A percentile compares a stretch with the other conserved stretches of the same genome.
These are phyloP conservation scores for Mucor piriformis DNA, from an alignment of 371 early-diverging fungal species.

Conservation along the genomic window DNA sequence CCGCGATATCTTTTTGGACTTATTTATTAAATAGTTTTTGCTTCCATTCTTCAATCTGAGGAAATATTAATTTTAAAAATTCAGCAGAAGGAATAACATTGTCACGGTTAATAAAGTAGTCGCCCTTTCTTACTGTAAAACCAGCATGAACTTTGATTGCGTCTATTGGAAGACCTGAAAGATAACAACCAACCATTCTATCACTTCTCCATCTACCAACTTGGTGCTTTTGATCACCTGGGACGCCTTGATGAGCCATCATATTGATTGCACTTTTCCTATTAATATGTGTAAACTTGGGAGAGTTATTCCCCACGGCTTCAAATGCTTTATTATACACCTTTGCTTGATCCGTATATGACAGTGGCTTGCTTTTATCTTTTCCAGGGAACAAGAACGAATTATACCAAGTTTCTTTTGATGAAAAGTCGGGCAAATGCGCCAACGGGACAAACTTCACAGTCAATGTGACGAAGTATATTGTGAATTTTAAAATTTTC, in stretches of 20 bases:
- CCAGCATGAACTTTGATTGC: constrained; percentile 13
- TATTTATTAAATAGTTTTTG: background rate
- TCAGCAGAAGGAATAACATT: background rate
- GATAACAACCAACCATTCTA: constrained; percentile 14
- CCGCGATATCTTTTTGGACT: constrained; percentile 12
- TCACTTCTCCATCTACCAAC: constrained; percentile 15
- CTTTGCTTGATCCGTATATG: background rate
- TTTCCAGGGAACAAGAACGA: too few species aligned
- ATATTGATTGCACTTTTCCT: constrained; percentile 12
- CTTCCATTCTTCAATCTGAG: constrained; percentile 7
- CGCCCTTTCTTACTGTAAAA: background rate
- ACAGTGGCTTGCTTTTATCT: background rate
- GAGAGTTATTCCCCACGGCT: background rate
- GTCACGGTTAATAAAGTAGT: constrained; percentile 7
- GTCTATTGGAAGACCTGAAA: constrained; percentile 10
- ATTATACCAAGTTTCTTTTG: too few species aligned
- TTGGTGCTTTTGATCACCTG: constrained; percentile 4
- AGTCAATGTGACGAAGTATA: too few species aligned
- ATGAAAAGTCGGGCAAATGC: too few species aligned
- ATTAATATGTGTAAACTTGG: constrained; percentile 10
- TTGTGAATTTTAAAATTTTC: too few species aligned
- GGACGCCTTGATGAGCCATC: constrained; percentile 7
- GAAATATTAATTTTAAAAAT: constrained; percentile 1
- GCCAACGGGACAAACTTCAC: too few species aligned
- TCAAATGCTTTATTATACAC: background rate